Conservation (phyloP, 208 protist species). For the Lotmaria passim region DNA sequence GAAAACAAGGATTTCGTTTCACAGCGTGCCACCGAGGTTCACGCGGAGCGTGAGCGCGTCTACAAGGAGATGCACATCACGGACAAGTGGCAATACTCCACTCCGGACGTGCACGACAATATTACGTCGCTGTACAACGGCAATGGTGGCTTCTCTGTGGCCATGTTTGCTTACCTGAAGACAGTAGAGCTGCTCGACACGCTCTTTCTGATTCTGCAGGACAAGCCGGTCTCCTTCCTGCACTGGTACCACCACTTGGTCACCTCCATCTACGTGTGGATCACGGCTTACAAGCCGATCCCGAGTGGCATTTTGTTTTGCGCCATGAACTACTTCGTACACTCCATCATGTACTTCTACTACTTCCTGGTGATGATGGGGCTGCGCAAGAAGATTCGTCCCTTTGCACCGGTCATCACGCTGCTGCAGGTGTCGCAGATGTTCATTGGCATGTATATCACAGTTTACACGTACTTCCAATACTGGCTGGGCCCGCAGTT, state of each 20-base stretch:
- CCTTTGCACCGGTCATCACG: constrained; percentile 84
- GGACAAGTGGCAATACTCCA: constrained; percentile 18
- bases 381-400: constrained; percentile 51
- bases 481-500: constrained; percentile 30
- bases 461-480: constrained; percentile 47
- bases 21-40: constrained; percentile 9
- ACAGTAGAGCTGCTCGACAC: constrained; percentile 79
- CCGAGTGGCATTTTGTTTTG: constrained; percentile 73
- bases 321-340: constrained; percentile 92
- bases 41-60: constrained; percentile 13
- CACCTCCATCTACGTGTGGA: constrained; percentile 88
- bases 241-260: constrained; percentile 91
- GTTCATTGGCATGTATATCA: constrained; percentile 77
- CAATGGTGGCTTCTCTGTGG: constrained; percentile 39
- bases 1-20: constrained; percentile 20
- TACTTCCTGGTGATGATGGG: constrained; percentile 76
- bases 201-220: constrained; percentile 63
- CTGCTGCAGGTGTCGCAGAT: constrained; percentile 86
- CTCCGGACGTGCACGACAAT: not conserved
- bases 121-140: constrained; percentile 29
- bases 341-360: constrained; percentile 95
- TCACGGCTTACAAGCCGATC: constrained; percentile 48
- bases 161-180: constrained; percentile 69
- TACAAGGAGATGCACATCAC: constrained; percentile 56
- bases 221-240: constrained; percentile 79